A percentile compares a stretch with the other conserved stretches of the same genome.
Conservation (phyloP, 148 eudicot genomes). For the Rhododendron mucronatum region DNA sequence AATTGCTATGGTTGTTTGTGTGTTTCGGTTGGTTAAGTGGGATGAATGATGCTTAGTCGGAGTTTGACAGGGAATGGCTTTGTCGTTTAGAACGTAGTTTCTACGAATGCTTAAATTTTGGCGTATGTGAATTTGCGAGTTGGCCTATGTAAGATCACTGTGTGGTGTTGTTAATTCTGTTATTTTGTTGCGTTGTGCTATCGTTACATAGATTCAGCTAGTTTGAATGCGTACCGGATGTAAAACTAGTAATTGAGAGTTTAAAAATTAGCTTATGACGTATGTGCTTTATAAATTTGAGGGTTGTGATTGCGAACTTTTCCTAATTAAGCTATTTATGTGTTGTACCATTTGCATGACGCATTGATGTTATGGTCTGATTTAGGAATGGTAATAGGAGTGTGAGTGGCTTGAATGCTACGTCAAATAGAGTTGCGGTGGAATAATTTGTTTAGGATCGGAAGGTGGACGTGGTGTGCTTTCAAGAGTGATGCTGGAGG, state of each 20-base stretch:
- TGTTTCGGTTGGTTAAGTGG: constrained; percentile 8
- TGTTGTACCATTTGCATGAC: background rate
- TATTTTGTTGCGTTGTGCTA: background rate
- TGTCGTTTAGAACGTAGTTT: background rate
- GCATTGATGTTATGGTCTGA: background rate
- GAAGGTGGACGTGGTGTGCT: background rate
- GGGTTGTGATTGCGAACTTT: background rate
- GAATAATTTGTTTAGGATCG: background rate
- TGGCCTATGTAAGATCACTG: background rate
- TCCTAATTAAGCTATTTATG: background rate
- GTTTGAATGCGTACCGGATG: background rate
- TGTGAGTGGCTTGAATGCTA: background rate
- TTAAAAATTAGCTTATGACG: background rate
- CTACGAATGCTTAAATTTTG: background rate
- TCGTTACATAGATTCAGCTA: background rate
- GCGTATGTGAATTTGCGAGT: background rate
- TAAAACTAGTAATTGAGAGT: no score
- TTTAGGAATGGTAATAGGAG: background rate
- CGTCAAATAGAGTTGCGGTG: background rate
- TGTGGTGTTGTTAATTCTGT: background rate
- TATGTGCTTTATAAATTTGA: background rate
- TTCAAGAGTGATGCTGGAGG: background rate
- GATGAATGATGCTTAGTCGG: background rate
- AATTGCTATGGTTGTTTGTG: background rate
- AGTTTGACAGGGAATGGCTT: background rate